phyloP scores from a whole-genome alignment of 768 basidiomycete species.

The Mycena haematopus region DNA sequence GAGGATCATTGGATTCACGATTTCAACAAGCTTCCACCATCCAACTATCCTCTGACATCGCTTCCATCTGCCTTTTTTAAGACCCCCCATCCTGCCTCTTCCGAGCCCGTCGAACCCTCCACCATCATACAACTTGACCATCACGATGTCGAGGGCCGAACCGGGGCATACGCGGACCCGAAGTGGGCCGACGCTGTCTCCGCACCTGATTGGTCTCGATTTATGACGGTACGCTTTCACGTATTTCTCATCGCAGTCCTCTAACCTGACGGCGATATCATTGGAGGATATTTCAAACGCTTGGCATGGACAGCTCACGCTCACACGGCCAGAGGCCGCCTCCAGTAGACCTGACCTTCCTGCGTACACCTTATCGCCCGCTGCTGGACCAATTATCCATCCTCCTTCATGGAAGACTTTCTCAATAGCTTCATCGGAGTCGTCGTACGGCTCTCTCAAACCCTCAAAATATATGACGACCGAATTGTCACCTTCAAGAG shows the following conservation, averaged over 20 bases:
- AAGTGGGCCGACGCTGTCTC: background rate
- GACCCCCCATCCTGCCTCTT: background rate
- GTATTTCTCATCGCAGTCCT: background rate
- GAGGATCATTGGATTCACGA: background rate
- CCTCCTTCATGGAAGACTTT: background rate
- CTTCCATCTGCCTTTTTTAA: slow-evolving; percentile 15
- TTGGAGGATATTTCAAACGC: slow-evolving; percentile 26
- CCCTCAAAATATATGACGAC: slow-evolving; percentile 6
- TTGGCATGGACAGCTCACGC: slow-evolving; percentile 23
- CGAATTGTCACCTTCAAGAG: background rate
- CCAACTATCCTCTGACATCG: background rate
- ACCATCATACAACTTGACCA: slow-evolving; percentile 20
- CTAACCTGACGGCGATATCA: background rate
- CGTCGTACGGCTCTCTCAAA: slow-evolving; percentile 7
- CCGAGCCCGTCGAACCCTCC: background rate
- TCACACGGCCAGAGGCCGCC: slow-evolving; percentile 2
- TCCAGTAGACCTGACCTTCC: background rate
- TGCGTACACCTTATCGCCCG: slow-evolving; percentile 5
- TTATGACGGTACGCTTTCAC: slow-evolving; percentile 19
- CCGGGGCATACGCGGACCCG: background rate
- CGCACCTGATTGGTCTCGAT: slow-evolving; percentile 14
- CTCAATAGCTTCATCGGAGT: slow-evolving; percentile 5
- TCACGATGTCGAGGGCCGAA: background rate
- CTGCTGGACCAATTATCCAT: background rate
- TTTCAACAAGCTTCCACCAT: background rate